Percentiles rank a stretch among this genome's conserved stretches.
These are phyloP conservation scores for Yarrowia sp. DNA, from an alignment of 805 yeast species.

Conservation along the genomic window DNA sequence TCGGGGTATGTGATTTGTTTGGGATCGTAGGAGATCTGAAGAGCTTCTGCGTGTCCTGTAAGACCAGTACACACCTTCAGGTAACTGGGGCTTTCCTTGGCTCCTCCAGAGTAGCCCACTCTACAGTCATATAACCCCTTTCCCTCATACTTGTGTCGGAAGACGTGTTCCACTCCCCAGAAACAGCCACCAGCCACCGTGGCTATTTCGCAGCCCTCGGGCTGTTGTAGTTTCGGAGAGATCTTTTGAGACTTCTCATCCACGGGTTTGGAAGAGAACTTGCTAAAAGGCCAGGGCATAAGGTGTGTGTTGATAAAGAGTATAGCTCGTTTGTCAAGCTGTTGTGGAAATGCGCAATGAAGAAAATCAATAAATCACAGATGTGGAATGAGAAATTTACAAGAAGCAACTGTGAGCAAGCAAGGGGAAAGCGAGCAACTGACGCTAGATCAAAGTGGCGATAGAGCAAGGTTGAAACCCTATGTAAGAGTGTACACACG, in stretches of 20 bases:
- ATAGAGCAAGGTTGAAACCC: slow-evolving; percentile 22
- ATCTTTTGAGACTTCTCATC: slow-evolving; percentile 17
- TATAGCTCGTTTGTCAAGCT: neutral
- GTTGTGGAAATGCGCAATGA: neutral
- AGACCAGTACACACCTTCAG: slow-evolving; percentile 74
- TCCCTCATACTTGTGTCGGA: slow-evolving; percentile 66
- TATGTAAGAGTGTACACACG: neutral
- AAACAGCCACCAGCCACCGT: slow-evolving; percentile 68
- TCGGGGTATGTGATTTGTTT: slow-evolving; percentile 61
- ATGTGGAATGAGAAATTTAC: too few species aligned
- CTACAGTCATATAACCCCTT: slow-evolving; percentile 74
- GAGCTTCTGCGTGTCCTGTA: slow-evolving; percentile 81
- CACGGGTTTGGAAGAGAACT: slow-evolving; percentile 18
- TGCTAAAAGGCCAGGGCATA: slow-evolving; percentile 11
- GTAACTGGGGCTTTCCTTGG: slow-evolving; percentile 62
- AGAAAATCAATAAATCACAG: too few species aligned
- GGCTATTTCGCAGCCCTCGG: slow-evolving; percentile 60
- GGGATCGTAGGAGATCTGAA: slow-evolving; percentile 83
- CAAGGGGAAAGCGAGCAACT: neutral
- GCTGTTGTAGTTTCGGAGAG: slow-evolving; percentile 47
- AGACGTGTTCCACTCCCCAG: slow-evolving; percentile 75
- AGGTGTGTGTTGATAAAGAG: neutral
- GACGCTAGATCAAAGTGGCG: slow-evolving; percentile 6
- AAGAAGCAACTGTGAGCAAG: too few species aligned
- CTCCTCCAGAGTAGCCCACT: slow-evolving; percentile 93